Conservation (phyloP, 805 yeast species). For the Hagleromyces aurorensis region DNA sequence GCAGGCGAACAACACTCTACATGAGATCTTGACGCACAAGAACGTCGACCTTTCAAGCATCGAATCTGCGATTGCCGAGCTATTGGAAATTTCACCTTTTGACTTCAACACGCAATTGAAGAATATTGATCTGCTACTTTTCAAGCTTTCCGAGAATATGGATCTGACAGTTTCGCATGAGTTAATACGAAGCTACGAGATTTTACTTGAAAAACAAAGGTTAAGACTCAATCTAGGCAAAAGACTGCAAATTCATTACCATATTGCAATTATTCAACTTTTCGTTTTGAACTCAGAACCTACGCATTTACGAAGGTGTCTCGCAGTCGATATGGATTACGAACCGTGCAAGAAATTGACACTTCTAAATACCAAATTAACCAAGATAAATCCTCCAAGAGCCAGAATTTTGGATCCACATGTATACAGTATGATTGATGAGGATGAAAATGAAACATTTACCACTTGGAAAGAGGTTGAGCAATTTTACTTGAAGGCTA, state of each 20-base stretch:
- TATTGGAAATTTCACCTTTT: constrained; percentile 38
- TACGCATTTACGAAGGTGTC: constrained; percentile 53
- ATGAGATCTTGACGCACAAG: no score
- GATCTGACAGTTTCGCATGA: constrained; percentile 22
- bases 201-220: constrained; percentile 23
- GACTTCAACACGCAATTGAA: constrained; percentile 30
- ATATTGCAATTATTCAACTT: constrained; percentile 35
- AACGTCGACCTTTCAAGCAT: constrained; percentile 19
- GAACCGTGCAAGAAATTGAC: constrained; percentile 48
- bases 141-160: constrained; percentile 20
- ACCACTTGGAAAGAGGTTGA: constrained; percentile 30
- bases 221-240: constrained; percentile 20
- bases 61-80: constrained; percentile 27
- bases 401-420: constrained; percentile 40
- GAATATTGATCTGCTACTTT: constrained; percentile 14
- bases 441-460: constrained; percentile 7
- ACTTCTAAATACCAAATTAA: constrained; percentile 42
- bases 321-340: constrained; percentile 71
- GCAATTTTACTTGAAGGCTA: constrained; percentile 37
- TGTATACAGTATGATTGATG: constrained; percentile 33
- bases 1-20: constrained; percentile 11
- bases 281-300: constrained; percentile 48
- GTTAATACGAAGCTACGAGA: constrained; percentile 17
- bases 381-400: constrained; percentile 30
- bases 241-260: constrained; percentile 25